These are phyloP conservation scores for Xylaria polymorpha DNA, from an alignment of 2,329 filamentous ascomycete genomes.

Conservation along the genomic window DNA sequence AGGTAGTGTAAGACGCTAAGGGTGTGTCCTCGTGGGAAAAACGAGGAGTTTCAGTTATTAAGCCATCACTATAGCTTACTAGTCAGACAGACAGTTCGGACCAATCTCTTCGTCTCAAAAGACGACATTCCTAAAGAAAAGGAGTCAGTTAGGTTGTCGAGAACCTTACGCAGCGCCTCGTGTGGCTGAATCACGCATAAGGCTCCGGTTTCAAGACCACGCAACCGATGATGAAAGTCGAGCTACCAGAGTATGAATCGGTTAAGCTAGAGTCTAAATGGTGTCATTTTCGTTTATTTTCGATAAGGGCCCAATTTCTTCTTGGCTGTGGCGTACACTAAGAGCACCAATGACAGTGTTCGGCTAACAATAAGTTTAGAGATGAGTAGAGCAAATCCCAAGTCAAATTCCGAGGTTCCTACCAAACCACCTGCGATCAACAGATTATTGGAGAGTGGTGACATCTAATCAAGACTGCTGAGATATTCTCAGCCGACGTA, in stretches of 20 bases:
- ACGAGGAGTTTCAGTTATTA: slow-evolving; percentile 13
- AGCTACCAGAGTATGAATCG: neutral
- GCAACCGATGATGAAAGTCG: neutral
- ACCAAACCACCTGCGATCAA: neutral
- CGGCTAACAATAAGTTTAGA: neutral
- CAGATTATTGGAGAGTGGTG: neutral
- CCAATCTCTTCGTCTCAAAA: neutral
- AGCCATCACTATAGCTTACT: neutral
- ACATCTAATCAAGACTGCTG: neutral
- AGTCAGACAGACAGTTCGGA: neutral
- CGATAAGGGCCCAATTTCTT: neutral
- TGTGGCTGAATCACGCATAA: slow-evolving; percentile 3
- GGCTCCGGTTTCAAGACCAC: neutral
- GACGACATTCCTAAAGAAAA: neutral
- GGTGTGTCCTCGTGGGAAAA: slow-evolving; percentile 6
- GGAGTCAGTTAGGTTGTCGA: neutral
- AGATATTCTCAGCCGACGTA: neutral
- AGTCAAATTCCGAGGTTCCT: neutral
- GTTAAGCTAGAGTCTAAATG: too few species aligned
- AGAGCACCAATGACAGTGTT: neutral
- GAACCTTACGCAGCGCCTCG: neutral
- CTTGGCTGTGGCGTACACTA: neutral
- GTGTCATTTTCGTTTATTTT: neutral
- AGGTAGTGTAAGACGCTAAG: neutral
- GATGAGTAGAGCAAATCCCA: neutral